These are phyloP conservation scores for Proliferodiscus dingleyae DNA, from an alignment of 2,329 filamentous ascomycete genomes.

Conservation along the genomic window DNA sequence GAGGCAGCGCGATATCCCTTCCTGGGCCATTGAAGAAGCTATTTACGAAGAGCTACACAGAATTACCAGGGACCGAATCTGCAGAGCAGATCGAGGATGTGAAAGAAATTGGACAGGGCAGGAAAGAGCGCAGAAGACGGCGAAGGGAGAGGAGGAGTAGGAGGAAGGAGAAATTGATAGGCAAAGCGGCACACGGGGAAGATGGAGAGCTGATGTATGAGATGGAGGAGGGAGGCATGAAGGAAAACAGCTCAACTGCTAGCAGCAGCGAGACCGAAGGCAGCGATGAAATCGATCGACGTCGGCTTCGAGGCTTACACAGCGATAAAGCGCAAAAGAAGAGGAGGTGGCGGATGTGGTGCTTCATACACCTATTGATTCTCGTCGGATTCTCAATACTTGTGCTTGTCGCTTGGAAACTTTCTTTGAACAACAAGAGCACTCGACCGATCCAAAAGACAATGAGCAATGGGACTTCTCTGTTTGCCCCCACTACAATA, in stretches of 20 bases:
- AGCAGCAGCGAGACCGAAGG: conserved; percentile 57
- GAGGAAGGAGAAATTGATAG: conserved; percentile 49
- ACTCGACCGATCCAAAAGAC: conserved; percentile 32
- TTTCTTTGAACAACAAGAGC: conserved; percentile 44
- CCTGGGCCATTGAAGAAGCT: conserved; percentile 37
- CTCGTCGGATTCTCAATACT: conserved; percentile 51
- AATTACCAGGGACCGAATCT: conserved; percentile 30
- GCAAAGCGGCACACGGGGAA: conserved; percentile 56
- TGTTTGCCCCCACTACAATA: conserved; percentile 88
- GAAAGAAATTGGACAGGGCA: conserved; percentile 6
- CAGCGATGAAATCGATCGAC: conserved; percentile 54
- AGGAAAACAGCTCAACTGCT: conserved; percentile 59
- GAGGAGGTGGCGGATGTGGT: conserved; percentile 49
- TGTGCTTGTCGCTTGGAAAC: conserved; percentile 53
- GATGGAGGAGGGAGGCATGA: conserved; percentile 77
- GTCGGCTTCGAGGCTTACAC: conserved; percentile 41
- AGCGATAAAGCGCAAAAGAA: conserved; percentile 45
- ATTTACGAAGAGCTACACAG: conserved; percentile 28
- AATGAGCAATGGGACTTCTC: conserved; percentile 75
- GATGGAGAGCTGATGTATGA: conserved; percentile 79
- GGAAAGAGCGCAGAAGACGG: conserved; percentile 41
- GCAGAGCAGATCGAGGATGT: conserved; percentile 1
- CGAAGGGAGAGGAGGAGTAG: conserved; percentile 43
- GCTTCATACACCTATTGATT: conserved; percentile 48
- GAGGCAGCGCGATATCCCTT: conserved; percentile 21